A percentile compares a stretch with the other conserved stretches of the same genome.
phyloP scores from a whole-genome alignment of 1,284 basidiomycete species.

The Ustilago curta region DNA sequence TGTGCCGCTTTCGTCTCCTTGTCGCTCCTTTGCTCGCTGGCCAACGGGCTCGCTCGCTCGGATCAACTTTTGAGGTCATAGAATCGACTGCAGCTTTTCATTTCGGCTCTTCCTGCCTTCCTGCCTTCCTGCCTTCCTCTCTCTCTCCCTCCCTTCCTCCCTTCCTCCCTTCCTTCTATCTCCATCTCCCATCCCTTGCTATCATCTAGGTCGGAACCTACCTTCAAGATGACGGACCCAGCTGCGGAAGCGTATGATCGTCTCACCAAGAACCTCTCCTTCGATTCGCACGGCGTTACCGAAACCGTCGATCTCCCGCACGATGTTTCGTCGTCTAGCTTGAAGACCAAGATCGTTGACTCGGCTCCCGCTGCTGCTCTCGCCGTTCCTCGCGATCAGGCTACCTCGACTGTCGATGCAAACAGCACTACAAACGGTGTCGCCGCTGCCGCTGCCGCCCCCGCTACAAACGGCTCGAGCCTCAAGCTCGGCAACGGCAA shows the following conservation, averaged over 20 bases:
- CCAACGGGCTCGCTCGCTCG: conserved; percentile 5
- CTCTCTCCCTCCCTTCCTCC: background rate
- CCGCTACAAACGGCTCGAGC: conserved; percentile 19
- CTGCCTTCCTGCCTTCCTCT: background rate
- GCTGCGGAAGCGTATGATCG: conserved; percentile 74
- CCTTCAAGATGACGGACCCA: conserved; percentile 71
- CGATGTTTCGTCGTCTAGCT: conserved; percentile 19
- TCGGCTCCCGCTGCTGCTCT: conserved; percentile 25
- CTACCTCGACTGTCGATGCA: background rate
- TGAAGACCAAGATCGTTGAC: conserved; percentile 16
- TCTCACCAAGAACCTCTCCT: conserved; percentile 47
- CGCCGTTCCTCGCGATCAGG: conserved; percentile 13
- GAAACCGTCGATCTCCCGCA: conserved; percentile 44
- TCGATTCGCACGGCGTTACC: conserved; percentile 44
- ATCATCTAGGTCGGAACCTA: conserved; percentile 6
- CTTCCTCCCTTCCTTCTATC: background rate
- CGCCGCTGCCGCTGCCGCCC: conserved; percentile 9
- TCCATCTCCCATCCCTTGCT: conserved; percentile 5
- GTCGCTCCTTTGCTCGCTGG: background rate
- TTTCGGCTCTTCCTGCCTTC: background rate
- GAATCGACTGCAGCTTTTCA: background rate
- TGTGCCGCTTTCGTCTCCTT: background rate
- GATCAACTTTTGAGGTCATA: background rate
- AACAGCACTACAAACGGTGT: too few species aligned
- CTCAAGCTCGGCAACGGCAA: conserved; percentile 35